Base-by-base conservation (phyloP, 140 eudicot genomes). In the Erigeron philadelphicus region DNA sequence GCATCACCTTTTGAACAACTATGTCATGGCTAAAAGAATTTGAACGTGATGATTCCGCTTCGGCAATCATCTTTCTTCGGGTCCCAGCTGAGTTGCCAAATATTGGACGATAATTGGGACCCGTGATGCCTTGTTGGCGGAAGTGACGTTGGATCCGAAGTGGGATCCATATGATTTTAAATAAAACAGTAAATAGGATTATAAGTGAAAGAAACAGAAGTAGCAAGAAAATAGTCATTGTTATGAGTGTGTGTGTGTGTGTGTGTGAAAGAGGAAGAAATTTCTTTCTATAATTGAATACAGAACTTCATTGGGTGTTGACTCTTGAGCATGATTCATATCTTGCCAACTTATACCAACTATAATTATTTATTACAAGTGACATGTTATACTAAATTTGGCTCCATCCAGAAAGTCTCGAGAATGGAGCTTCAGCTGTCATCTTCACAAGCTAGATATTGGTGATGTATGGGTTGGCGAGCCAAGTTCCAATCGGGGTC, bases 71-170 rank as follows among this genome's bases (percentile, higher is more conserved):
- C 49, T 64, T 70, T 60, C 82, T 80, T 11, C 86, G 57, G 62
- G 72, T 78, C 68, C 80, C 84, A 12, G 85, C 87, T 13, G 86
- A 54, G 90, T 89, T 86, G 8, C 88, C 90, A 73, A 80, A 64
- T 63, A 89, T 55, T 55, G 88, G 96, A 66, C 87, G 83, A 83
- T 86, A 89, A 70, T 4, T 50, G 9, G 96, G 96, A 38, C 96
- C 96, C 8, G 2, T 6, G 43, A 89, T 25, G 15, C 88, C 90
- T 79, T 89, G 95, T 31, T 53, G 72, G 16, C 47, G 74, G 86
- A 89, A 86, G 74, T 80, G 95, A 45, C 11, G 41, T 57, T 82
- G 95, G 81, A 84, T 57, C 78, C 65, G 81, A 5, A 80, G 54
- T 55, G 96, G 96, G 74, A 69, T 72, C 86, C 85, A 86, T 18